Base-by-base conservation (phyloP, 2,329 filamentous ascomycete species). In the Samsoniella hepiali region DNA sequence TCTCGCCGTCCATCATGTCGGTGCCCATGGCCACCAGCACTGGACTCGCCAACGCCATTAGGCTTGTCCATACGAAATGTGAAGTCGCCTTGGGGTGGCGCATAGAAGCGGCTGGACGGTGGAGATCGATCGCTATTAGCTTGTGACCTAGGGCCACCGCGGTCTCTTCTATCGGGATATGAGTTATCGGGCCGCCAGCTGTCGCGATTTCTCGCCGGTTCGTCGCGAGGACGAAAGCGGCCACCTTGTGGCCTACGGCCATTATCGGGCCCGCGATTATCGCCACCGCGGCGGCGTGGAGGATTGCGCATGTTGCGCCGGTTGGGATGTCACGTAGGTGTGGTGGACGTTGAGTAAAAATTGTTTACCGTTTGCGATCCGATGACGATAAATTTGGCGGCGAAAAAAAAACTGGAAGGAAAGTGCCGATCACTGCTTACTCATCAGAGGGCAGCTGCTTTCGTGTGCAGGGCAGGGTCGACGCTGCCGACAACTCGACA, bases 61-160 rank as follows among this genome's bases (percentile, higher is more conserved):
- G 84, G 83, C 58, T 81, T 82, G 11, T 84, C 79, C 49, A 81
- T 73, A 7, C 81, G 81, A 64, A 87, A 87, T 1, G 81, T 83
- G 69, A 87, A 87, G 58, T 86, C 82, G 44, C 82, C 72, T 56
- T 76, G 77, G 1, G 77, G 71, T 3, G 71, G 78, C 15, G 72
- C 69, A 36, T 68, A 67, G 15, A 63, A 62, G 13, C 72, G 70
- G 4, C 71, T 69, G 36, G 75, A 74, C 8, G 71, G 58, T 15
- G 29, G 22, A 54, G 40, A 56, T n/a, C 36, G 44, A 22, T 63
- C 22, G 42, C 40, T 10, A 29, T 63, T 55, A 17, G 38, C 15
- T 31, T 29, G 31, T 11, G 40, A 45, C 15, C 36, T 44, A 3
- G 44, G 22, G 50, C 49, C 59, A 47, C 55, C 59, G 8, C 55